Evolutionary conservation across 1,139 yeast genomes (phyloP).

Genomic region (Candida buenavistaensis): DNA sequence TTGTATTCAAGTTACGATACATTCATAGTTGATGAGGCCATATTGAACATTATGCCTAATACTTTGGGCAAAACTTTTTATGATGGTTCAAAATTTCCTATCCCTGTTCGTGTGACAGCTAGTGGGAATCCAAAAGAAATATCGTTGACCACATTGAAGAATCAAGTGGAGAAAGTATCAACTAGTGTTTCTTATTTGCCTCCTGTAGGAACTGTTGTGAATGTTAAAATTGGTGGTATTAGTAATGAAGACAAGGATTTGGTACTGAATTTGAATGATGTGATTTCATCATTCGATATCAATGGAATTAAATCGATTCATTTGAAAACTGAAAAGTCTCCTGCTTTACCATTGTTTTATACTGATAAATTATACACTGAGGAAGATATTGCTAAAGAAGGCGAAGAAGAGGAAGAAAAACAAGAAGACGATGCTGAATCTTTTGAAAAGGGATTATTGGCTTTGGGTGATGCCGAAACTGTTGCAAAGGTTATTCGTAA

Average conservation of each 20-base stretch:
- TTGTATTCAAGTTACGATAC: constrained; percentile 62
- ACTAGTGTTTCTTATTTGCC: constrained; percentile 62
- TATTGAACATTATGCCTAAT: constrained; percentile 78
- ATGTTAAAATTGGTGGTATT: constrained; percentile 66
- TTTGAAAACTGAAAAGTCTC: constrained; percentile 71
- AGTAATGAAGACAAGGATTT: constrained; percentile 32
- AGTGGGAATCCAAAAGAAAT: constrained; percentile 36
- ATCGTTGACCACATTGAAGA: constrained; percentile 55
- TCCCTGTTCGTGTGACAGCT: constrained; percentile 59
- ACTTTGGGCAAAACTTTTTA: constrained; percentile 80
- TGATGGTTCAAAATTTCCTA: constrained; percentile 58
- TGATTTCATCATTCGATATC: constrained; percentile 50
- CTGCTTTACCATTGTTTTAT: constrained; percentile 80
- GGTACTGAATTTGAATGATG: constrained; percentile 56
- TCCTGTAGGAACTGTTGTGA: constrained; percentile 72
- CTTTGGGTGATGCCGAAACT: constrained; percentile 75
- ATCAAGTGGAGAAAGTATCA: constrained; percentile 60
- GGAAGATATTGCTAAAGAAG: constrained; percentile 27
- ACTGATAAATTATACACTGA: constrained; percentile 57
- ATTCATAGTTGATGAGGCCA: constrained; percentile 81
- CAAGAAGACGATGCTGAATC: constrained; percentile 39
- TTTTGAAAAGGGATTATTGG: constrained; percentile 77
- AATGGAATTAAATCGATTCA: constrained; percentile 56
- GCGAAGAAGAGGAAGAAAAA: constrained; percentile 25
- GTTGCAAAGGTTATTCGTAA: constrained; percentile 48